Evolutionary conservation across 1,284 basidiomycete genomes (phyloP), one percentile per base, ranked within the genome.

Genomic region (Bondarzewia mesenterica): DNA sequence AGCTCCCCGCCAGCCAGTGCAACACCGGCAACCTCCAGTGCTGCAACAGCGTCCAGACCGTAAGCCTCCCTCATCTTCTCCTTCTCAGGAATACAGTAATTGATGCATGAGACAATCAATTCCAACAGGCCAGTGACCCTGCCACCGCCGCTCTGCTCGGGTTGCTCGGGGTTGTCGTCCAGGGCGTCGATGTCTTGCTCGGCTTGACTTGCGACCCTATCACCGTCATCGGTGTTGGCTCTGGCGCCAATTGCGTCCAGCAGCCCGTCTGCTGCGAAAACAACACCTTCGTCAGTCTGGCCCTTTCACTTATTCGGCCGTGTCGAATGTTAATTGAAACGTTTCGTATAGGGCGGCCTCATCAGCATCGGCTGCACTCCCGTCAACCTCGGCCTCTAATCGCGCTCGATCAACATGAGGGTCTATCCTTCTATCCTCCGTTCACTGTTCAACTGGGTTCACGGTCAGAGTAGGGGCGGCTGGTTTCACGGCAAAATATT

Each of bases 331-430:
- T 32, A n/a, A 32, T n/a, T 3, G n/a, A n/a, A 4, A 7, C n/a
- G 10, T 7, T n/a, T n/a, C 8, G 26, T 38, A 2, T 41, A 68
- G 67, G 48, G 54, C 20, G 70, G 69, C 7, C 39, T 71, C 40
- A 62, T 71, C 53, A 58, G 60, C 35, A 67, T 70, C 52, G 70
- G 63, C 21, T 71, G 69, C 49, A 60, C 64, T 2, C 68, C 68
- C 18, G 65, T 70, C 49, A 67, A 62, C 48, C 62, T 70, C 45
- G 61, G 52, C 42, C 59, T 69, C 29, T 69, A 29, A 35, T 12
- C 29, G 29, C n/a, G n/a, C n/a, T n/a, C n/a, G n/a, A n/a, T n/a
- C n/a, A n/a, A n/a, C n/a, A n/a, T n/a, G n/a, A n/a, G n/a, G n/a
- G n/a, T n/a, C n/a, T n/a, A n/a, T n/a, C n/a, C n/a, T n/a, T n/a